Base-by-base conservation (phyloP, 129 eudicot species). In the Tagetes erecta region DNA sequence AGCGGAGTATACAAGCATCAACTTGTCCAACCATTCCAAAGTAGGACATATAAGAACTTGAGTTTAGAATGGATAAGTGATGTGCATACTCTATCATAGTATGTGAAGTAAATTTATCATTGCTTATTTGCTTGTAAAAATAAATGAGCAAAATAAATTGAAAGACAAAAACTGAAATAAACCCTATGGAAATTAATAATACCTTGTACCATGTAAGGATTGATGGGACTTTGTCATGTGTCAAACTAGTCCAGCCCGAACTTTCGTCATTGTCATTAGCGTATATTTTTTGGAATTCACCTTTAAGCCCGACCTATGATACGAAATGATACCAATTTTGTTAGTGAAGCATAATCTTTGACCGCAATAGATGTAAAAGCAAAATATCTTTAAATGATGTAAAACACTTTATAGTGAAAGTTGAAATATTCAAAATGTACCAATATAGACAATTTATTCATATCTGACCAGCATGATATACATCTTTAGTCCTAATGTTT, bases 161-260 rank as follows among this genome's bases (percentile, higher is more conserved):
- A 30, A 30, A 41, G 67, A 58, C 9, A 42, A 55, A 41, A 3
- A 47, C 27, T 20, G 42, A 40, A 65, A 20, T 52, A 44, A 13
- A 62, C 36, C 50, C 3, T 40, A 10, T 35, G 57, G 63, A 52
- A 36, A 45, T 42, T 20, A 67, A 50, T 34, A 11, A 50, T 80
- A 94, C 98, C 98, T 94, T 94, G 91, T 94, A 94, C 98, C 98
- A 94, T 40, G 89, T 81, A 81, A 90, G 84, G 27, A 80, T 50
- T 68, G 96, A 80, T 70, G 88, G 82, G 78, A 77, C 58, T 4
- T 82, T 81, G 10, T 83, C 88, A 45, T 39, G 73, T 64, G 84
- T 68, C 80, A 94, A 80, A 60, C 75, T 50, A 76, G 74, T 82
- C 98, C 98, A 94, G 12, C 74, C 78, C 31, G 77, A 80, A 64